Evolutionary conservation across 768 basidiomycete species (phyloP).

Genomic region (Pleurotus salmoneostramineus): DNA sequence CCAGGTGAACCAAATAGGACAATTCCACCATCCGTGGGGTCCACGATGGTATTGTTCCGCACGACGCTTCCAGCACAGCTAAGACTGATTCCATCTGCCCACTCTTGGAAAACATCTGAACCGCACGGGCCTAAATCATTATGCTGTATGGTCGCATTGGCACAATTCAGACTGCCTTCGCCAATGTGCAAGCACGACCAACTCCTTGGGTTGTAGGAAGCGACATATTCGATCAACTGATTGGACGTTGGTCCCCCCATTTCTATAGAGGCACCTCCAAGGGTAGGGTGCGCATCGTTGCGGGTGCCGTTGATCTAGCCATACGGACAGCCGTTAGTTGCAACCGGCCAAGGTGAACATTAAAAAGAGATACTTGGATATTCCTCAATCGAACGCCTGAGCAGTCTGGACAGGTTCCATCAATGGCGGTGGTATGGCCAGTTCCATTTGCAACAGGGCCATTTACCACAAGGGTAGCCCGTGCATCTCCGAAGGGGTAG

Average conservation of each 20-base stretch:
- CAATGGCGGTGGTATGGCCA: constrained; percentile 72
- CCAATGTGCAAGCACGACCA: constrained; percentile 83
- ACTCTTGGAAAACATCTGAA: constrained; percentile 56
- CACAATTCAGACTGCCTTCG: constrained; percentile 66
- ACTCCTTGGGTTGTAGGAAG: constrained; percentile 69
- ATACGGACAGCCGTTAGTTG: no score
- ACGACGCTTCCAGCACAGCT: constrained; percentile 61
- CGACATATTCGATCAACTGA: constrained; percentile 77
- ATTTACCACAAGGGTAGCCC: constrained; percentile 67
- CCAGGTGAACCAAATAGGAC: constrained; percentile 77
- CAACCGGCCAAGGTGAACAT: not conserved
- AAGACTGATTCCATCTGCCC: constrained; percentile 82
- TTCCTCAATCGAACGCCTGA: constrained; percentile 61
- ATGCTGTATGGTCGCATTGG: constrained; percentile 62
- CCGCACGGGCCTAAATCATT: constrained; percentile 85
- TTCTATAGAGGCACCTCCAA: constrained; percentile 78
- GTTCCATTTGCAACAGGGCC: constrained; percentile 59
- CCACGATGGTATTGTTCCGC: constrained; percentile 65
- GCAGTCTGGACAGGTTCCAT: constrained; percentile 61
- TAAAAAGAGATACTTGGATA: constrained; percentile 49
- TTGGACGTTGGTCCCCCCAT: constrained; percentile 73
- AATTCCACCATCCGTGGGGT: constrained; percentile 78
- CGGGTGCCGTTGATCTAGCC: constrained; percentile 77
- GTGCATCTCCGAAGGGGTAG: constrained; percentile 61
- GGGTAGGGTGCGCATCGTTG: constrained; percentile 41